Percentiles rank a stretch among this genome's conserved stretches.
Conservation (phyloP, 1,284 basidiomycete genomes). For the Trichosporon sp. region DNA sequence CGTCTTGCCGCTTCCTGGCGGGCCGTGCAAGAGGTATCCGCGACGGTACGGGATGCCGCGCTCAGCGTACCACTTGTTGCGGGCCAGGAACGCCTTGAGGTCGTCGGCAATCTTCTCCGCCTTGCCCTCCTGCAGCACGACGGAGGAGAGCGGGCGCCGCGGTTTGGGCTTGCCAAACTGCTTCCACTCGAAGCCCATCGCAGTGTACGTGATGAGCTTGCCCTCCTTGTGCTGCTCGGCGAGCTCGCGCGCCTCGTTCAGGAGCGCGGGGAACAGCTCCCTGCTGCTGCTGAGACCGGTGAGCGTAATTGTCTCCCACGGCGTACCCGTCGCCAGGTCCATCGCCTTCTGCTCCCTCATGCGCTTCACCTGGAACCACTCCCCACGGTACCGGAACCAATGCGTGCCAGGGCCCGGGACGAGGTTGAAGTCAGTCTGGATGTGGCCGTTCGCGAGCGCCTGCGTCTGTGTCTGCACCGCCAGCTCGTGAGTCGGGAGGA, state of each 20-base stretch:
- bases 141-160: conserved; percentile 84
- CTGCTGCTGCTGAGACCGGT: conserved; percentile 89
- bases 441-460: conserved; percentile 84
- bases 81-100: conserved; percentile 75
- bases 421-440: conserved; percentile 82
- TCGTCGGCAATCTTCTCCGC: conserved; percentile 79
- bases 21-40: conserved; percentile 92
- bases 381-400: conserved; percentile 83
- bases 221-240: conserved; percentile 86
- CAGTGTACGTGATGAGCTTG: conserved; percentile 93
- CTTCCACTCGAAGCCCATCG: conserved; percentile 95
- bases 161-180: conserved; percentile 91
- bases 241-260: conserved; percentile 84
- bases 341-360: conserved; percentile 90
- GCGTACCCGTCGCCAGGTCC: conserved; percentile 85
- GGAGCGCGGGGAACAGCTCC: conserved; percentile 73
- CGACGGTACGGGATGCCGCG: conserved; percentile 96
- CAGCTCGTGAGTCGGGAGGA: conserved; percentile 82
- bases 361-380: conserved; percentile 89
- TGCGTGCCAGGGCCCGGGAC: conserved; percentile 95
- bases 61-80: conserved; percentile 94
- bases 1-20: conserved; percentile 96
- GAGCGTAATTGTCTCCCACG: conserved; percentile 96
- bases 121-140: conserved; percentile 84
- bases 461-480: conserved; percentile 91